Base-by-base conservation (phyloP, 257 asterid genomes). In the Solanum bulbocastanum region DNA sequence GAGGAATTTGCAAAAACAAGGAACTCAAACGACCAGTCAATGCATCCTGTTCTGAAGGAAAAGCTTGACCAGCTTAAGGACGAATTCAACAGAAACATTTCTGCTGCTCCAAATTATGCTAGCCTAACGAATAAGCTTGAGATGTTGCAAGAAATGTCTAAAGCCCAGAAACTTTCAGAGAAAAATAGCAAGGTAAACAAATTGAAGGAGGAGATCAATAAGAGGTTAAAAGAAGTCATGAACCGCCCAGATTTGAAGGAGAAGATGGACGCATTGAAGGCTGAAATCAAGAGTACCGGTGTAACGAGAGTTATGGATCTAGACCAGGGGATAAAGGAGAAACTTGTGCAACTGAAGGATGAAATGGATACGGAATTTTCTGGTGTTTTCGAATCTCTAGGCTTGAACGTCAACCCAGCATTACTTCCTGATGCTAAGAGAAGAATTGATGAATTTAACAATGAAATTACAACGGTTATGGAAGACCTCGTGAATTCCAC, bases 1-100 rank as follows among this genome's bases (percentile, higher is more conserved):
- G 95, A 92, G 91, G 97, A 94, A 92, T 81, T 91, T 87, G 94
- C 91, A 6, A 92, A 95, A 92, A 92, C 92, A 65, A 92, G 92
- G 83, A 94, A 88, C 87, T 83, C 91, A 13, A 91, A 87, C 1
- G 97, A 93, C 92, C 93, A 89, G 91, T 84, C 56, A 49, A 89
- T 92, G 44, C 83, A 91, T 84, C 89, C 92, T 22, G 93, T 88
- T 65, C 46, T 94, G 74, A 89, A 89, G 91, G 96, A 92, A 90
- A 94, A 93, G 90, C 88, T 94, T 65, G 96, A 93, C 62, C 91
- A 93, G 87, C 87, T 97, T 84, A 89, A 72, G 85, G 87, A 86
- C 14, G 98, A 96, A 88, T 97, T 94, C 86, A 78, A 79, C 56
- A 89, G 89, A 86, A 94, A 87, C 9, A 93, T 97, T 62, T 93